Evolutionary conservation across 768 basidiomycete genomes (phyloP), one percentile per base, ranked within the genome.

Genomic region (Tricholoma terreum): DNA sequence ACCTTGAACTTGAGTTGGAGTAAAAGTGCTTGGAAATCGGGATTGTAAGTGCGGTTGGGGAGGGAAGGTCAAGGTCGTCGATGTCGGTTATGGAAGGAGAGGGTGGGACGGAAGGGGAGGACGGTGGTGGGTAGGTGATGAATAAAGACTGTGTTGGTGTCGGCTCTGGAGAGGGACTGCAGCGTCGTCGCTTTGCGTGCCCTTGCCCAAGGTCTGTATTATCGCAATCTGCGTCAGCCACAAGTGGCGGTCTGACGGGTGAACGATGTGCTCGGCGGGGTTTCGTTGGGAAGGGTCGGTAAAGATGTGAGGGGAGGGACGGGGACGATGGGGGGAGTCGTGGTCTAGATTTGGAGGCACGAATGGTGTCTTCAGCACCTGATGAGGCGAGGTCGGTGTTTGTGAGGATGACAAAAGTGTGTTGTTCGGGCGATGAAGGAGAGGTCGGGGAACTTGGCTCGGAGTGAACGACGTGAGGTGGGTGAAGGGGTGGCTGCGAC

Each of bases 361-460:
- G 75, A 12, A 78, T 71, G 31, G 80, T 79, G 4, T 78, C 77
- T 21, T 75, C 73, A 4, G 70, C 58, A 12, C 66, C 59, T 61
- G 73, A 72, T 4, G 68, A 63, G 19, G 68, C 68, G 22, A 75
- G 68, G 56, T 76, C 76, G 9, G 70, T 58, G 45, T 71, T 72
- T 22, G 77, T 72, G 38, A 78, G 73, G 11, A 77, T 65, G 2
- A 68, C 63, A 30, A 73, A 75, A 4, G 67, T 60, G 46, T 58
- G 62, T 4, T 52, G 57, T 14, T 46, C 45, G 7, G 45, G 45
- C 11, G 45, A 27, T 53, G 48, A n/a, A 48, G 42, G 33, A 51
- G 38, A 2, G 57, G 17, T 38, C 51, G 53, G 21, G 27, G 55
- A 30, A n/a, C 51, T 19, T 45, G 14, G 11, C 14, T 19, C 9